Evolutionary conservation across 1,284 basidiomycete genomes (phyloP), one percentile per base, ranked within the genome.

Genomic region (Cystobasidium slooffiae): DNA sequence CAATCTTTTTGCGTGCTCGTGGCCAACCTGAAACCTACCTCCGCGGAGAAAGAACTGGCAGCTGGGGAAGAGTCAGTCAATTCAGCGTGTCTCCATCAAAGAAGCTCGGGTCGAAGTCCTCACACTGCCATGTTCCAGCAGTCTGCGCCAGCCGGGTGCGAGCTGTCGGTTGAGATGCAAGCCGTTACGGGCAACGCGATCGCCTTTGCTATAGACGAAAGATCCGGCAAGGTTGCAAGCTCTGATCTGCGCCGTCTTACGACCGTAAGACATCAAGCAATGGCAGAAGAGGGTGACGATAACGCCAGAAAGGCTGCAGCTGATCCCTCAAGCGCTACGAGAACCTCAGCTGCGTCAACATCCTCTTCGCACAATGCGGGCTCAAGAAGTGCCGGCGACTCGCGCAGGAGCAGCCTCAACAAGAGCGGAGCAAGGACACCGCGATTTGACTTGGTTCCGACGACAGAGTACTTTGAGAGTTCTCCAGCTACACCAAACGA

Each of bases 11-110:
- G 10, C 41, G n/a, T 41, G 5, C 14, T 59, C 1, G 56, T 59
- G 56, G 56, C 56, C 31, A 22, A 18, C 8, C 16, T 41, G 3
- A 22, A 24, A 39, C 53, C 46, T 12, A 68, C 66, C 53, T 24
- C 70, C 70, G 22, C 70, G 62, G 62, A 73, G 70, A 43, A 73
- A 73, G 62, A 73, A 73, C 52, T 73, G 70, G 70, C 70, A 73
- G 37, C 70, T 73, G 41, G 8, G 18, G 22, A 7, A 18, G 18
- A 14, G 39, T 4, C 5, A 9, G 6, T 8, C 14, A 39, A 24
- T 20, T 53, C n/a, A 47, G 44, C 6, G 24, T 46, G 61, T 31
- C 44, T 24, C 6, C 7, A 24, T 1, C 12, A 41, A 44, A 6
- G 1, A 5, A 20, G 43, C 47, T 7, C 6, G 24, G 1, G 12